These are phyloP conservation scores for Oryza punctata DNA, from an alignment of 176 grass and related monocot species.

Conservation along the genomic window DNA sequence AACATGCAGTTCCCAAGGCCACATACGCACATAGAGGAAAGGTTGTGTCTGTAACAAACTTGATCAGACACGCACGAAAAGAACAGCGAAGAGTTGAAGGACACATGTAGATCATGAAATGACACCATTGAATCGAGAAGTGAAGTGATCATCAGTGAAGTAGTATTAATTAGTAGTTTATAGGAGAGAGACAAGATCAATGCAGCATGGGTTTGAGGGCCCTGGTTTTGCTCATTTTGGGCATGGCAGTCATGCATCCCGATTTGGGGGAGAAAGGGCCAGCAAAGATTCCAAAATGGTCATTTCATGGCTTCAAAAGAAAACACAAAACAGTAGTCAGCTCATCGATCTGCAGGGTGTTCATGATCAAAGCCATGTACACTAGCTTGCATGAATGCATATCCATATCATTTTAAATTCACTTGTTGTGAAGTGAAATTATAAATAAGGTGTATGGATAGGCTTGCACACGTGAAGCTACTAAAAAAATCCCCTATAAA, in stretches of 20 bases:
- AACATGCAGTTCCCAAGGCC: conserved; percentile 18
- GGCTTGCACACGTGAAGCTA: conserved; percentile 38
- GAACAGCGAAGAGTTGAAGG: conserved; percentile 33
- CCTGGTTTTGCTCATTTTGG: conserved; percentile 28
- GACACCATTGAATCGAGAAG: conserved; percentile 35
- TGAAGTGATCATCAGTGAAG: not conserved
- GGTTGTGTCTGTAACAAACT: conserved; percentile 29
- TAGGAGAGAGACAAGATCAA: not conserved
- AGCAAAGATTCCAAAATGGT: conserved; percentile 50
- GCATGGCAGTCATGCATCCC: conserved; percentile 24
- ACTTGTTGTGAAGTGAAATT: conserved; percentile 32
- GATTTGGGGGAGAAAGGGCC: conserved; percentile 24
- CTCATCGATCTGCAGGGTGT: not conserved
- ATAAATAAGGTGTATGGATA: conserved; percentile 33
- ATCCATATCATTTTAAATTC: conserved; percentile 32
- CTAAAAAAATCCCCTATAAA: conserved; percentile 1
- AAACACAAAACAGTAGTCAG: conserved; percentile 10
- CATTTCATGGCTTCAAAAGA: conserved; percentile 52
- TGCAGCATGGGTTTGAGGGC: conserved; percentile 11
- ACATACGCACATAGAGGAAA: not conserved
- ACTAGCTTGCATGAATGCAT: conserved; percentile 10
- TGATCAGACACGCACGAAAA: conserved; percentile 48
- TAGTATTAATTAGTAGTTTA: not conserved
- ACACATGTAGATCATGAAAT: conserved; percentile 53
- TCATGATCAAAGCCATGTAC: conserved; percentile 16